Evolutionary conservation across 768 basidiomycete species (phyloP).

Genomic region (Punctularia strigosozonata): DNA sequence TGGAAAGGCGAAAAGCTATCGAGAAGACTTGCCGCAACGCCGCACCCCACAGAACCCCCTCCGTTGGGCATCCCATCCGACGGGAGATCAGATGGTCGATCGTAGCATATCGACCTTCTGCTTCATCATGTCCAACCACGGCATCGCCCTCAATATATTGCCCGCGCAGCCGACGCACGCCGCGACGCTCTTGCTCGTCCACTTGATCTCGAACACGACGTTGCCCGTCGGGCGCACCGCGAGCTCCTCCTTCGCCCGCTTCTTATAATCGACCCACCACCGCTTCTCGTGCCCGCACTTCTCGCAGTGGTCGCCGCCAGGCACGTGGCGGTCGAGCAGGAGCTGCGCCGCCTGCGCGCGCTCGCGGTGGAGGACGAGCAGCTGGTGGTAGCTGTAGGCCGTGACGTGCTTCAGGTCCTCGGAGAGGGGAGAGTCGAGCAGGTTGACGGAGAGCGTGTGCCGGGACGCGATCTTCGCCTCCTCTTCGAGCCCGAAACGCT

Average conservation of each 20-base stretch:
- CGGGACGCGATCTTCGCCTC: conserved; percentile 52
- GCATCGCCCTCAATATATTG: too few relatives aligned
- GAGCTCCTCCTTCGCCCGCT: conserved; percentile 46
- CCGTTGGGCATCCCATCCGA: too few relatives aligned
- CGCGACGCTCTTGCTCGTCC: too few relatives aligned
- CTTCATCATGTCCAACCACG: too few relatives aligned
- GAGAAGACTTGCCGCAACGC: too few relatives aligned
- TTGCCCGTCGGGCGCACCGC: conserved; percentile 41
- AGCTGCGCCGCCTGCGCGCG: conserved; percentile 38
- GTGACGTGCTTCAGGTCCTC: conserved; percentile 57
- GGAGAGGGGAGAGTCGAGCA: conserved; percentile 44
- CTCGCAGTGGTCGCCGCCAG: conserved; percentile 24
- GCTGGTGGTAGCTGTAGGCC: conserved; percentile 56
- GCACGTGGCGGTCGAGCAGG: conserved; percentile 25
- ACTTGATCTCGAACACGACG: conserved; percentile 49
- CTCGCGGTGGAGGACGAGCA: conserved; percentile 46
- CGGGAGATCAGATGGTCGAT: too few relatives aligned
- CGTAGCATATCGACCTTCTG: too few relatives aligned
- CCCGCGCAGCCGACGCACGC: too few relatives aligned
- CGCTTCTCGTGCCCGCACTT: conserved; percentile 64
- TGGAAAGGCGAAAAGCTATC: too few relatives aligned
- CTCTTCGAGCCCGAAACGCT: conserved; percentile 49
- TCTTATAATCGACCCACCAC: conserved; percentile 61
- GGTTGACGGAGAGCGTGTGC: conserved; percentile 38
- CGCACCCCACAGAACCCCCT: too few relatives aligned